Conservation (phyloP, 306 rosid genomes). For the Phaseolus lunatus region DNA sequence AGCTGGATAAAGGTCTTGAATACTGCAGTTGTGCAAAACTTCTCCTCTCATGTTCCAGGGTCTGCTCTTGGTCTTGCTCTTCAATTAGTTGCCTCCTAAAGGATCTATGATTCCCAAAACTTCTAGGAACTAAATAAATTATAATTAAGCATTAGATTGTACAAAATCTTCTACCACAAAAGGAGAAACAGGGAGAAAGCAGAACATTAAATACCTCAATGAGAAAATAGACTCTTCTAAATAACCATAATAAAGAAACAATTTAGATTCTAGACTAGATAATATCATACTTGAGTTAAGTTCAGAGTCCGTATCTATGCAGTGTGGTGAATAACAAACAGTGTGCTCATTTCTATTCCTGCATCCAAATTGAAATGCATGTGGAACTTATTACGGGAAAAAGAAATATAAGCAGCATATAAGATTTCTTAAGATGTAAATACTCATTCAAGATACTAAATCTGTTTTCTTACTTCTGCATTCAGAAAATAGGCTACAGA, state of each 20-base stretch:
- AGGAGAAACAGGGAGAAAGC: background rate
- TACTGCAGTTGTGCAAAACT: constrained; percentile 56
- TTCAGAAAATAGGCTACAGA: background rate
- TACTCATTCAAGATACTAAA: background rate
- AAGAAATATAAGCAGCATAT: background rate
- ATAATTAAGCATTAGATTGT: constrained; percentile 8
- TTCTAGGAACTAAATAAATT: constrained; percentile 58
- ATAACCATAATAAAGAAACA: background rate
- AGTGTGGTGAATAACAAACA: constrained; percentile 46
- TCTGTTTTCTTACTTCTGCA: background rate
- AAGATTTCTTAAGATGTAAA: background rate
- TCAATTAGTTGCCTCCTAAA: constrained; percentile 63
- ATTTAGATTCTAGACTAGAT: constrained; percentile 6
- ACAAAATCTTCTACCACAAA: background rate
- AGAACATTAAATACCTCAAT: background rate
- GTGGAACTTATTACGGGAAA: background rate
- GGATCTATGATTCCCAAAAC: constrained; percentile 50
- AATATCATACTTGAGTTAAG: constrained; percentile 55
- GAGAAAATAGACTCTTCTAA: background rate
- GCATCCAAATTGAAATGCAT: constrained; percentile 36
- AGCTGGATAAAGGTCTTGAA: constrained; percentile 39
- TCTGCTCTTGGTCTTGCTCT: constrained; percentile 64
- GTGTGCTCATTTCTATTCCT: constrained; percentile 69
- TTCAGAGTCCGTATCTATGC: constrained; percentile 55
- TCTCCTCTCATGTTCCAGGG: constrained; percentile 59